Evolutionary conservation across 371 early-diverging fungal species (phyloP), one percentile per base, ranked within the genome.

Genomic region (Actinomucor elegans): DNA sequence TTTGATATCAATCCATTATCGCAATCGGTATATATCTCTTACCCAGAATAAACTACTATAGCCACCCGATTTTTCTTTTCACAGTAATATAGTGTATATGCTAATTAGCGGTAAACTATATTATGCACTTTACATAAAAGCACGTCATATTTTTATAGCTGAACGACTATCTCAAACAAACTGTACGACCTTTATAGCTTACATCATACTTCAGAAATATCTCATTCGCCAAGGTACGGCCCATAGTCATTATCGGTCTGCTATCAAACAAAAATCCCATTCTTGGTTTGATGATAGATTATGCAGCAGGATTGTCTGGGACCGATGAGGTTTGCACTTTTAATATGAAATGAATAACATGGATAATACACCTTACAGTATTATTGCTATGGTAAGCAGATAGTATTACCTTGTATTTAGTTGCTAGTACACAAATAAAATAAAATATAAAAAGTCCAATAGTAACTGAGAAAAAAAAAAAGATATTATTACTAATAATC

Each of bases 391-490:
- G 0, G 67, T 69, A 7, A 81, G 67, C n/a, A n/a, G n/a, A n/a
- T n/a, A n/a, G 33, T 73, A 71, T 43, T 79, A 77, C 46, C 67
- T 65, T 17, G 78, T 76, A 46, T 77, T 56, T 68, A 81, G 41
- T 81, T 76, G 0, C 67, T 60, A n/a, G 67, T 46, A 8, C 78
- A 67, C 23, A 77, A 66, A 15, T 77, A 67, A 77, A 66, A 15
- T 77, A 67, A 11, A 73, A 51, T 0, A 79, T 72, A 2, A 75
- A 72, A 58, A 79, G 69, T 5, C 75, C 78, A 47, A 81, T 56
- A 43, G 77, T 49, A 2, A 70, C 77, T 1, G 75, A 75, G 41
- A 81, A 69, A n/a, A 81, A 75, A 44, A 81, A 69, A n/a, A 81
- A 58, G 31, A 79, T 79, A 36, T 81, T 81, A 48, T 77, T 80